These are phyloP conservation scores for Nannochloris sp. DNA, from an alignment of 139 green algal species.

Conservation along the genomic window DNA sequence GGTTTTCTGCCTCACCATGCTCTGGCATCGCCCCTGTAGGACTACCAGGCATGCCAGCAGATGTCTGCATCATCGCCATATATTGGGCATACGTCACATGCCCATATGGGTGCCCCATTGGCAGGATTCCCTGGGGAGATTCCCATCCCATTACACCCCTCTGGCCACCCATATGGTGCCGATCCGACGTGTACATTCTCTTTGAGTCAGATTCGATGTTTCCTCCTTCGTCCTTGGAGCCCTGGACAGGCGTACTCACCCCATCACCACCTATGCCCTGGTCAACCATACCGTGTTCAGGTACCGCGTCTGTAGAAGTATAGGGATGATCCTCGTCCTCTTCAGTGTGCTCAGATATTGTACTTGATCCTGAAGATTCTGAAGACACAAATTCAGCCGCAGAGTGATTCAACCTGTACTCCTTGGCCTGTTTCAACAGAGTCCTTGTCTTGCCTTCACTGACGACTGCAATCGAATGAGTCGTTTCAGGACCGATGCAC, in stretches of 20 bases:
- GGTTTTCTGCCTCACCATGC: not conserved
- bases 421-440: not conserved
- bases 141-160: slow-evolving; percentile 1
- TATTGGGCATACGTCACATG: no score
- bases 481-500: not conserved
- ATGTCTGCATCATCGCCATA: no score
- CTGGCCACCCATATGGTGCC: not conserved
- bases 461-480: not conserved
- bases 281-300: not conserved
- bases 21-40: not conserved
- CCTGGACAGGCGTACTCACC: no score
- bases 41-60: not conserved
- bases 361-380: not conserved
- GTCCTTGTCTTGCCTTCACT: not conserved
- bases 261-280: no score
- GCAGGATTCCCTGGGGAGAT: slow-evolving; percentile 9
- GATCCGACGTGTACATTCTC: not conserved
- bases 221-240: not conserved
- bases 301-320: not conserved
- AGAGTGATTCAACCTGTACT: slow-evolving; percentile 3
- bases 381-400: slow-evolving; percentile 11
- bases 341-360: not conserved
- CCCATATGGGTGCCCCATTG: not conserved
- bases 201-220: not conserved
- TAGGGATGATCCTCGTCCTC: not conserved